Evolutionary conservation across 2,329 filamentous ascomycete genomes (phyloP).

Genomic region (Ophiosphaerella narmari): DNA sequence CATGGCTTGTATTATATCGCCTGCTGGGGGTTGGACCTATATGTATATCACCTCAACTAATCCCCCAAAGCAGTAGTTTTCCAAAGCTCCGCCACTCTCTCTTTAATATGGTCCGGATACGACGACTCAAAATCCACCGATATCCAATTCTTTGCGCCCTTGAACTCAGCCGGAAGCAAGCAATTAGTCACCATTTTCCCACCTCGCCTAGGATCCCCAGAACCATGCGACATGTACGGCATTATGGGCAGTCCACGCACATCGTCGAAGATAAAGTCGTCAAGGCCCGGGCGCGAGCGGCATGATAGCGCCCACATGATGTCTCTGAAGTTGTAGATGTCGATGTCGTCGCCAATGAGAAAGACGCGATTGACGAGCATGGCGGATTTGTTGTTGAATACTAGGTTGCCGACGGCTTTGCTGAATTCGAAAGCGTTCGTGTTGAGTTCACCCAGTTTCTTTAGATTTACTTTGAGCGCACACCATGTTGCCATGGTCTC

Average conservation of each 20-base stretch:
- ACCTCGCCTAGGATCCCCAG: not conserved
- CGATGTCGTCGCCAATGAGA: slow-evolving; percentile 56
- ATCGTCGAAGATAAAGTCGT: slow-evolving; percentile 3
- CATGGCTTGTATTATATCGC: not conserved
- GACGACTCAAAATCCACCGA: not conserved
- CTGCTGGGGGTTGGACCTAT: not conserved
- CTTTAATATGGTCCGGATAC: not conserved
- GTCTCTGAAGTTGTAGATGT: slow-evolving; percentile 52
- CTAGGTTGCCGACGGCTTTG: slow-evolving; percentile 47
- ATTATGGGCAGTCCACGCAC: slow-evolving; percentile 1
- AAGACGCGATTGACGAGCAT: slow-evolving; percentile 52
- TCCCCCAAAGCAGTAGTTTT: not conserved
- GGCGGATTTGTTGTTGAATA: slow-evolving; percentile 51
- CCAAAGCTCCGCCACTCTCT: slow-evolving; percentile 1
- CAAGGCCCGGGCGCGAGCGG: slow-evolving; percentile 49
- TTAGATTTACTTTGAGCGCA: slow-evolving; percentile 22
- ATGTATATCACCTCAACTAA: not conserved
- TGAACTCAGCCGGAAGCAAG: slow-evolving; percentile 1
- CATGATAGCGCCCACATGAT: slow-evolving; percentile 58
- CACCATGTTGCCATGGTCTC: slow-evolving; percentile 56
- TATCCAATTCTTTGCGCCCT: slow-evolving; percentile 2
- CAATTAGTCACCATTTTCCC: slow-evolving; percentile 3
- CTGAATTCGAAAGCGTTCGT: slow-evolving; percentile 10
- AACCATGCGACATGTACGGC: slow-evolving; percentile 3
- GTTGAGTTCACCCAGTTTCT: not conserved